Evolutionary conservation across 495 filamentous ascomycete species (phyloP), one percentile per base, ranked within the genome.

Genomic region (Lasiosphaeria miniovina): DNA sequence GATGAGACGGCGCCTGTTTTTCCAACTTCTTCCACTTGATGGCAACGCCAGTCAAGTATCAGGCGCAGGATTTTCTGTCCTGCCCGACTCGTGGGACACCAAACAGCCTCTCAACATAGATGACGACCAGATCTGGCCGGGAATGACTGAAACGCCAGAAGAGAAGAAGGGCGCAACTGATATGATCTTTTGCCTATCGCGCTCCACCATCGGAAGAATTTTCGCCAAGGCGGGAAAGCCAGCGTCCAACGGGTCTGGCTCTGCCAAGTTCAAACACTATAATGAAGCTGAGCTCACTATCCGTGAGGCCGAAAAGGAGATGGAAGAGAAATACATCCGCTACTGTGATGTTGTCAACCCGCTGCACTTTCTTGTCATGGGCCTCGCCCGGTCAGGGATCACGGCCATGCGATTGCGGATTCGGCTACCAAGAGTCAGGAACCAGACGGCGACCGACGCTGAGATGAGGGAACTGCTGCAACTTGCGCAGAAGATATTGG

Each of bases 1-100:
- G 63, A 79, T 84, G 71, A 72, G 86, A 6, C 70, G 85, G 49
- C 76, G 85, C 9, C 71, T 87, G 1, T 88, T 85, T 81, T 87
- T 82, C 81, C 82, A 86, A 55, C 71, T 87, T 3, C 71, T 78
- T 45, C 72, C 79, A 7, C 71, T 88, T 1, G 86, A 89, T 57
- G 74, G 73, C 11, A 71, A 78, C 24, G 72, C 81, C 0, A 75
- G 75, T n/a, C 81, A 83, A 48, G 74, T 84, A 40, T 74, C 80
- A 34, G 84, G 84, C n/a, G 77, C 76, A 15, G 75, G 77, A 7
- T 72, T 84, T 51, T 76, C 69, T 60, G 74, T 65, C 17, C 55
- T 61, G 55, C 79, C 62, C 45, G 61, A 62, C n/a, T 41, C 8
- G 14, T 71, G 62, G 63, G 74, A 78, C 58, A 72, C 73, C 14